Conservation (phyloP, 345 rosid species). For the Eucalyptus leucophloia region DNA sequence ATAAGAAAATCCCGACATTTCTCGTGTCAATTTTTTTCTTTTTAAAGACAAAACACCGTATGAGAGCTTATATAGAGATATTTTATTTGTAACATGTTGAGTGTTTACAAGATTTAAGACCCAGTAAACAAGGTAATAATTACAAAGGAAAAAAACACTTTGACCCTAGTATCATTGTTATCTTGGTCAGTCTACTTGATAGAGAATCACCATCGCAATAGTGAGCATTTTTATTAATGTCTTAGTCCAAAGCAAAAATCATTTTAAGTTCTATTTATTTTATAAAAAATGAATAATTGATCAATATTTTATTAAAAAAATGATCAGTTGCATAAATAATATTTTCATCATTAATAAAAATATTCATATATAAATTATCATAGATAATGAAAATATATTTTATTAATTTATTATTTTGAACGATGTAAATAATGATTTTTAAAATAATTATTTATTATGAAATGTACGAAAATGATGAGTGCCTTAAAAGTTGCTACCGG, state of each 20-base stretch:
- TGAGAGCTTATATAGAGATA: neutral
- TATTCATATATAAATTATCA: too few species aligned
- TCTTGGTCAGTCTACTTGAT: accelerated
- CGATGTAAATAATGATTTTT: neutral
- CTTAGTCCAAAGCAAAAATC: accelerated
- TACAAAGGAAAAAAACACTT: neutral
- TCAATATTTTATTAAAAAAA: too few species aligned
- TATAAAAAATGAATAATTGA: too few species aligned
- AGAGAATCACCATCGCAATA: neutral
- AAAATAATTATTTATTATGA: neutral
- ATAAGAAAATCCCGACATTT: neutral
- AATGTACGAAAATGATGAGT: too few species aligned
- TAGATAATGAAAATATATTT: too few species aligned
- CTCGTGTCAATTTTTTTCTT: accelerated
- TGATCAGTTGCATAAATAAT: too few species aligned
- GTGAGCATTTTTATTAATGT: neutral
- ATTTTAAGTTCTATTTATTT: too few species aligned
- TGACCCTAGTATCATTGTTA: neutral
- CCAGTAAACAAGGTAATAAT: neutral
- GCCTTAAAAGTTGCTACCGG: neutral
- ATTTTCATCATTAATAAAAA: too few species aligned
- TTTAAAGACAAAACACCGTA: neutral
- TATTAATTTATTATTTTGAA: too few species aligned
- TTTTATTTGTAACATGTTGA: neutral
- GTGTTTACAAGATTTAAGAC: neutral